A percentile compares a stretch with the other conserved stretches of the same genome.
These are phyloP conservation scores for Stephania cephalantha DNA, from an alignment of 164 flowering plant genomes.

Conservation along the genomic window DNA sequence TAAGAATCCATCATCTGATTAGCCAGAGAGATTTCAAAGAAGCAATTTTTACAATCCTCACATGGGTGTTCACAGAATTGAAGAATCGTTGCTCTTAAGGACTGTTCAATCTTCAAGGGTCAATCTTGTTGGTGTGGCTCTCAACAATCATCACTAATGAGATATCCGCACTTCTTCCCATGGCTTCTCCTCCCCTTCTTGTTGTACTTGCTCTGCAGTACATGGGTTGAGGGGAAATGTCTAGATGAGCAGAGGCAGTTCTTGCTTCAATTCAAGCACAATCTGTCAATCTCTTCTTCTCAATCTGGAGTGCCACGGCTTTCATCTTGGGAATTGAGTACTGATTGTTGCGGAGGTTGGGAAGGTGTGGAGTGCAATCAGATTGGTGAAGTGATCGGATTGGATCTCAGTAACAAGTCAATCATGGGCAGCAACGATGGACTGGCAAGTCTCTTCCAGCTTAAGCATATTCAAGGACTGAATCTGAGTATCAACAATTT, in stretches of 20 bases:
- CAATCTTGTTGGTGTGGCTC: conserved; percentile 9
- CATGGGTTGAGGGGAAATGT: conserved; percentile 23
- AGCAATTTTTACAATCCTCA: not conserved
- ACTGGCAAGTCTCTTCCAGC: conserved; percentile 26
- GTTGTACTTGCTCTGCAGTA: not conserved
- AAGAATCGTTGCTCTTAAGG: not conserved
- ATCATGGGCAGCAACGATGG: conserved; percentile 24
- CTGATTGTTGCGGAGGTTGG: conserved; percentile 34
- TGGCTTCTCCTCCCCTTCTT: conserved; percentile 16
- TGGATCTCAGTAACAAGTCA: conserved; percentile 23
- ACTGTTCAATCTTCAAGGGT: not conserved
- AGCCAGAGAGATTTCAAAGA: not conserved
- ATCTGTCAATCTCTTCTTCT: conserved; percentile 10
- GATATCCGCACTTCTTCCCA: conserved; percentile 11
- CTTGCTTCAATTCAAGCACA: conserved; percentile 26
- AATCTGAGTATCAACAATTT: conserved; percentile 36
- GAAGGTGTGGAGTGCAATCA: conserved; percentile 28
- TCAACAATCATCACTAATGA: conserved; percentile 17
- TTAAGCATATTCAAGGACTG: conserved; percentile 27
- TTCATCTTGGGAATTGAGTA: conserved; percentile 26
- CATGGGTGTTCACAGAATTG: not conserved
- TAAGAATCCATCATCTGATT: not conserved
- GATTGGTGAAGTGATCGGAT: conserved; percentile 24
- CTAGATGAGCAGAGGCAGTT: conserved; percentile 22
- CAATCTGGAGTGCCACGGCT: conserved; percentile 8